phyloP scores from a whole-genome alignment of 2,329 filamentous ascomycete genomes.

The Ceratocystis destructans region DNA sequence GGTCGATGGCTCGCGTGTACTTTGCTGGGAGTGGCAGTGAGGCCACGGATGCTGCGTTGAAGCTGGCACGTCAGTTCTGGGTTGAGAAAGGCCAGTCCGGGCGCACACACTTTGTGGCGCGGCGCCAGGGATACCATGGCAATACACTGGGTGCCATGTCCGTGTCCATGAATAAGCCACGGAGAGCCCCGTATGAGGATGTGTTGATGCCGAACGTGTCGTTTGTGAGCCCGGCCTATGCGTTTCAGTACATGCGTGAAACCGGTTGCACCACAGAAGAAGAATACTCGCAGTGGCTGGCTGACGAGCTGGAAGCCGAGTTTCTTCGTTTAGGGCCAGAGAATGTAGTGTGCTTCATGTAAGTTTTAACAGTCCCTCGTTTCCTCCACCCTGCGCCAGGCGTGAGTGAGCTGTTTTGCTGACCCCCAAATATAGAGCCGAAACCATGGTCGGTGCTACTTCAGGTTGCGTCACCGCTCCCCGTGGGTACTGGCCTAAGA shows the following conservation, averaged over 20 bases:
- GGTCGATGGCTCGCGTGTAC: conserved; percentile 22
- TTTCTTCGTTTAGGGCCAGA: conserved; percentile 33
- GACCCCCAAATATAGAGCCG: conserved; percentile 31
- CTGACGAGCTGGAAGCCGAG: conserved; percentile 34
- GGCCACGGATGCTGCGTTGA: conserved; percentile 35
- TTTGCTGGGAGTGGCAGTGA: conserved; percentile 21
- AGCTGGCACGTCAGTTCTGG: conserved; percentile 37
- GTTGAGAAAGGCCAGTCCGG: conserved; percentile 27
- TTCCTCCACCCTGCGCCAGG: not conserved
- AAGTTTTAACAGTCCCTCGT: not conserved
- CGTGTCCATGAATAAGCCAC: conserved; percentile 25
- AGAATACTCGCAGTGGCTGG: conserved; percentile 30
- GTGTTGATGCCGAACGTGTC: conserved; percentile 19
- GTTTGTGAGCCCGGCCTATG: conserved; percentile 7
- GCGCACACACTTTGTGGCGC: conserved; percentile 31
- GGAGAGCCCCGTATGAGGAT: conserved; percentile 25
- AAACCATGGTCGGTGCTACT: conserved; percentile 8
- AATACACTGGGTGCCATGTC: conserved; percentile 36
- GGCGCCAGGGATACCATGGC: conserved; percentile 36
- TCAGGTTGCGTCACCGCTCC: conserved; percentile 35
- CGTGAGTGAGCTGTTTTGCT: not conserved
- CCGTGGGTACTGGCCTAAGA: conserved; percentile 40
- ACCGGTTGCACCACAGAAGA: conserved; percentile 27
- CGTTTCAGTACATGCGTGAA: conserved; percentile 22
- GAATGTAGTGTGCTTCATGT: conserved; percentile 27